phyloP scores from a whole-genome alignment of 805 yeast genomes.

The Starmerella vitae region DNA sequence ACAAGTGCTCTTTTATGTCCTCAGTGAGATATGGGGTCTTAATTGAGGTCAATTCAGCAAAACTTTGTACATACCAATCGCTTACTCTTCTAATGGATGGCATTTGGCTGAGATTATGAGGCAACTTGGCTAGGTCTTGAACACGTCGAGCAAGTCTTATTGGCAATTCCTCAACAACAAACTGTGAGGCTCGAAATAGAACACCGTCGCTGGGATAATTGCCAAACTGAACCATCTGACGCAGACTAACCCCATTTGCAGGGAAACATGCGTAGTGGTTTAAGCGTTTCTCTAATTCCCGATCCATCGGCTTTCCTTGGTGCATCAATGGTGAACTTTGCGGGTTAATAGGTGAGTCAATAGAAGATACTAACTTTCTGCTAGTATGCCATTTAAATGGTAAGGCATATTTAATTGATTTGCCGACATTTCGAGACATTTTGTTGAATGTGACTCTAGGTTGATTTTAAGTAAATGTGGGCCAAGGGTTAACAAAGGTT shows the following conservation, averaged over 20 bases:
- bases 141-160: conserved; percentile 76
- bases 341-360: no score
- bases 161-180: conserved; percentile 75
- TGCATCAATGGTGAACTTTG: conserved; percentile 8
- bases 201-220: conserved; percentile 65
- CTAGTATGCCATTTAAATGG: neutral
- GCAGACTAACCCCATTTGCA: conserved; percentile 69
- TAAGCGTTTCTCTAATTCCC: conserved; percentile 40
- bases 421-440: no score
- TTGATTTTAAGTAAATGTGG: no score
- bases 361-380: conserved; percentile 3
- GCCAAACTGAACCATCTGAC: conserved; percentile 90
- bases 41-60: conserved; percentile 58
- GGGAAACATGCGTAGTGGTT: conserved; percentile 56
- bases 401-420: no score
- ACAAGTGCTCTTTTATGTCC: conserved; percentile 26
- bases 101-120: conserved; percentile 57
- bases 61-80: conserved; percentile 84
- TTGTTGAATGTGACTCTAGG: no score
- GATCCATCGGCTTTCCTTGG: conserved; percentile 21
- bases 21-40: conserved; percentile 42
- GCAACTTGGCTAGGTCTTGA: conserved; percentile 67
- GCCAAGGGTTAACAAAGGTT: no score
- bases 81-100: conserved; percentile 64
- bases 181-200: conserved; percentile 68